Evolutionary conservation across 768 basidiomycete species (phyloP).

Genomic region (Suillus bovinus): DNA sequence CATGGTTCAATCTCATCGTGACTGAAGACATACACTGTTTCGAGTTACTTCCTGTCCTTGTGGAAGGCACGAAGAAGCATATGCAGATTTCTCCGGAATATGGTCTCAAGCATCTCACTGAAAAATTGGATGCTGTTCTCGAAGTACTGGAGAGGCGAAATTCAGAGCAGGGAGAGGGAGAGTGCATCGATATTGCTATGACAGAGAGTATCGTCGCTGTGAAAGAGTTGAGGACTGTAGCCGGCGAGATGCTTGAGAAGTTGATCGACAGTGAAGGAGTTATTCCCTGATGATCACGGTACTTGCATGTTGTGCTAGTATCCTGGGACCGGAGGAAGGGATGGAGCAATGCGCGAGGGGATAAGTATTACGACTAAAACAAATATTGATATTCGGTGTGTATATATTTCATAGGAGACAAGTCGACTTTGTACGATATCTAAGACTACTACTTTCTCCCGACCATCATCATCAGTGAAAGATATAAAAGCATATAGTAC

Average conservation of each 20-base stretch:
- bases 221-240: not conserved
- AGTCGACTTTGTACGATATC: slow-evolving; percentile 28
- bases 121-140: not conserved
- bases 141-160: not conserved
- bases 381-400: too few relatives aligned
- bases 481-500: too few relatives aligned
- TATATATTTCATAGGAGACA: too few relatives aligned
- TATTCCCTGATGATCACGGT: not conserved
- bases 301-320: not conserved
- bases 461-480: too few relatives aligned
- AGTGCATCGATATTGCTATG: too few relatives aligned
- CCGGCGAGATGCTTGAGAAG: not conserved
- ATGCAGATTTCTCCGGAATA: not conserved
- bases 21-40: not conserved
- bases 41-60: not conserved
- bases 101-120: not conserved
- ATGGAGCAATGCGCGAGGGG: not conserved
- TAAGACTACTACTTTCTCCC: slow-evolving; percentile 26
- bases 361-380: not conserved
- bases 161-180: not conserved
- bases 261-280: not conserved
- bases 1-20: not conserved
- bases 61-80: not conserved
- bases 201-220: too few relatives aligned
- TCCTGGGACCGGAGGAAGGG: not conserved